Base-by-base conservation (phyloP, 768 basidiomycete species). In the Boletus rufocinnamomeus region DNA sequence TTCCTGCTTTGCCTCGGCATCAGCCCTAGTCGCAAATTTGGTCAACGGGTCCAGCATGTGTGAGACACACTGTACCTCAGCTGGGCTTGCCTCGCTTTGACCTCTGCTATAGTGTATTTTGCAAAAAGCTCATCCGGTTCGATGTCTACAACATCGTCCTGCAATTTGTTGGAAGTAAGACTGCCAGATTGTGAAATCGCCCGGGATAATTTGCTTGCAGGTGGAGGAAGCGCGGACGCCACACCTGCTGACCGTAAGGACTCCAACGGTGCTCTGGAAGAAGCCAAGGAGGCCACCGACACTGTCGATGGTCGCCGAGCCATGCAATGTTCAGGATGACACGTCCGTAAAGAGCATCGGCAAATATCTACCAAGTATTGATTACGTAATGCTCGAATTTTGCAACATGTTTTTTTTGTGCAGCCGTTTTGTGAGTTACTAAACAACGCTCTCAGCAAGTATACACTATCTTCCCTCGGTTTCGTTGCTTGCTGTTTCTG, bases 1-100 rank as follows among this genome's bases (percentile, higher is more conserved):
- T 70, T 93, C 89, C 66, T 92, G 89, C 72, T 94, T 93, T 45
- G 85, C 87, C 68, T 93, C 89, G 0, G 91, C 92, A 75, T 93
- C 92, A 17, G 81, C 75, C 71, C 91, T 93, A 43, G 14, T 32
- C 16, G 30, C 45, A 49, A 28, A 56, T 52, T 61, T 52, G 35
- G 55, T 61, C 25, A 50, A 54, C 17, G 43, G 25, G 35, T 45
- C 37, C 38, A 41, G 23, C 27, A 41, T n/a, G 21, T 9, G 52
- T 13, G 27, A 66, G 57, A 43, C 23, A 66, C 17, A 11, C 21
- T 66, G 65, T 51, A 90, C 92, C 85, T 82, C 52, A 93, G 74
- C 35, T 84, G 83, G n/a, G 83, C 79, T 66, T 91, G 87, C 38
- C 84, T 79, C 35, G 74, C 71, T 70, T 80, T 88, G 37, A 92